Conservation (phyloP, 208 protist species). For the Trypanosoma cruzi region DNA sequence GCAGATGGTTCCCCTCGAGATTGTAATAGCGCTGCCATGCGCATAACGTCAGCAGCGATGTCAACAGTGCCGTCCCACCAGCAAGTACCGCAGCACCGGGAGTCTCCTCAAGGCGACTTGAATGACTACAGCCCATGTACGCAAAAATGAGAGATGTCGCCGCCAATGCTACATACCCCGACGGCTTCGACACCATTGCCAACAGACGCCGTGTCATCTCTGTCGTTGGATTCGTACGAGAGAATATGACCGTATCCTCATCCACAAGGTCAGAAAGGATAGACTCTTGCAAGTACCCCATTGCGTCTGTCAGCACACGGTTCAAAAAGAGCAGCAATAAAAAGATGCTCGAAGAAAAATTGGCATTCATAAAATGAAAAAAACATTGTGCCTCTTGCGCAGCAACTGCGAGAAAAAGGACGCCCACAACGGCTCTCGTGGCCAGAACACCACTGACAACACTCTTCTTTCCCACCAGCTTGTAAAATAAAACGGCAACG, state of each 20-base stretch:
- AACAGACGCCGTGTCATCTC: conserved; percentile 23
- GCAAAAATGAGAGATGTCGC: conserved; percentile 18
- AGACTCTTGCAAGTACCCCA: conserved; percentile 12
- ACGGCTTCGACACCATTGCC: conserved; percentile 17
- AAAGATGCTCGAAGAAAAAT: conserved; percentile 1
- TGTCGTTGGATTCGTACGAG: conserved; percentile 27
- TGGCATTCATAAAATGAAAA: background rate
- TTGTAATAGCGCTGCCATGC: conserved; percentile 64
- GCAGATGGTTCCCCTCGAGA: conserved; percentile 62
- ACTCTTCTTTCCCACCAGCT: conserved; percentile 14
- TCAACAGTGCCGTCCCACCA: conserved; percentile 27
- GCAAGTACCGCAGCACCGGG: conserved; percentile 22
- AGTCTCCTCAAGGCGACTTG: conserved; percentile 15
- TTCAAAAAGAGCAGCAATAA: conserved; percentile 21
- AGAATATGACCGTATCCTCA: conserved; percentile 67
- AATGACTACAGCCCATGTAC: background rate
- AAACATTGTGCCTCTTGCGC: background rate
- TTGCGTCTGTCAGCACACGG: conserved; percentile 16
- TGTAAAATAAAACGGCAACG: conserved; percentile 6
- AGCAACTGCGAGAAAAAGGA: conserved; percentile 18
- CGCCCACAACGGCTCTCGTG: conserved; percentile 11
- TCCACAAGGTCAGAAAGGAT: conserved; percentile 37
- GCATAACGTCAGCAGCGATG: conserved; percentile 26
- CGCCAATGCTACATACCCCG: conserved; percentile 32
- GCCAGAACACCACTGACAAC: conserved; percentile 18